Evolutionary conservation across 2,329 filamentous ascomycete species (phyloP), one percentile per base, ranked within the genome.

Genomic region (Cladosporium austrohemisphaericum): DNA sequence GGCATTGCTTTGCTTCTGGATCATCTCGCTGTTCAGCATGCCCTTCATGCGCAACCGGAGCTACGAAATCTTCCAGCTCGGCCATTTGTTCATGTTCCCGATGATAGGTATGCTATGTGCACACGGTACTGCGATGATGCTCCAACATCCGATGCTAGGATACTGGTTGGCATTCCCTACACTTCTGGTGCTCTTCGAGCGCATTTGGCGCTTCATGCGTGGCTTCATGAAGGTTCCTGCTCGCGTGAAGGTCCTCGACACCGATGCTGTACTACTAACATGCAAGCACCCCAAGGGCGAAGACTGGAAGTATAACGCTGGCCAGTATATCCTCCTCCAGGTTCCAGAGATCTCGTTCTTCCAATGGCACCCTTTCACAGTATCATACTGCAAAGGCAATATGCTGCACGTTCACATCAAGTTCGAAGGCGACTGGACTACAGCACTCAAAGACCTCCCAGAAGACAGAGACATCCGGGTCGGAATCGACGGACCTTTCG

Each of bases 311-410:
- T 80, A 79, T 57, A 71, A 73, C 46, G 77, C 77, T n/a, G 77
- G 78, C 0, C 77, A 80, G 57, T 80, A 80, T 50, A 70, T 81
- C 11, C 75, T 81, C 37, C 65, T 81, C 0, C 77, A 80, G 54
- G 74, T 81, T 0, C 78, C 77, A 0, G 53, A 66, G 23, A 61
- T 81, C 18, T 78, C 76, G 29, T 64, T 69, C 41, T 81, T 77
- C 50, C 77, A 81, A 55, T 81, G 78, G 78, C 78, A 81, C 49
- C 78, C 77, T 0, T 81, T 81, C 55, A 81, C 78, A 0, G 74
- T 81, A 0, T 80, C 78, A 0, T 73, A 74, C 2, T 81, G 77
- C 54, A 69, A 71, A 11, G 76, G 73, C 0, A 73, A 75, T 20
- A 68, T 72, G 25, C 71, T 81, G 64, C 73, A 74, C 59, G 60